Conservation (phyloP, 192 early-diverging fungal genomes). For the Paraglomus brasilianum region DNA sequence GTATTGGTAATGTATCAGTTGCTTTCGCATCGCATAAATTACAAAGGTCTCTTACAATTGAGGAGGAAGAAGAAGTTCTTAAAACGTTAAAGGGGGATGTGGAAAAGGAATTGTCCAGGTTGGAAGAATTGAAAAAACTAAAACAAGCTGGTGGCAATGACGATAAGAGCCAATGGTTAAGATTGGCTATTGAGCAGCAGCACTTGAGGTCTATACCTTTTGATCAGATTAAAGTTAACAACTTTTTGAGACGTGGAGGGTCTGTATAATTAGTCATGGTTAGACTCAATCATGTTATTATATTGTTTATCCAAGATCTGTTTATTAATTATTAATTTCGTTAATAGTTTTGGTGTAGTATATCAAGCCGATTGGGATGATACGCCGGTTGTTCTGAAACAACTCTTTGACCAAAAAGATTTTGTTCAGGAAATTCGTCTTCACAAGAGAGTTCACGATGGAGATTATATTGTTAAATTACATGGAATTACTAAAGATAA, state of each 20-base stretch:
- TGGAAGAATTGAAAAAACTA: slow-evolving; percentile 2
- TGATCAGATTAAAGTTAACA: slow-evolving; percentile 6
- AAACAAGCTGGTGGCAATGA: neutral
- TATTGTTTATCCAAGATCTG: neutral
- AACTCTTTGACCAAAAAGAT: neutral
- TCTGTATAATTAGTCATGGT: neutral
- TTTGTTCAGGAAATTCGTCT: slow-evolving; percentile 16
- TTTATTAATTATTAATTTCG: neutral
- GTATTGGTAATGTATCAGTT: neutral
- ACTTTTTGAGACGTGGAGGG: slow-evolving; percentile 7
- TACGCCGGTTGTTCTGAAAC: slow-evolving; percentile 5
- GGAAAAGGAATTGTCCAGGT: neutral
- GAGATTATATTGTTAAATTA: slow-evolving; percentile 46
- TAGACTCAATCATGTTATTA: neutral
- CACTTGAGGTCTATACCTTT: neutral
- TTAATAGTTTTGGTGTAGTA: slow-evolving; percentile 14
- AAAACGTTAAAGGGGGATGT: slow-evolving; percentile 2
- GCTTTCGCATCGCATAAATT: neutral
- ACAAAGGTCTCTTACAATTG: neutral
- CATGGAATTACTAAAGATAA: slow-evolving; percentile 45
- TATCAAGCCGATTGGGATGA: slow-evolving; percentile 13
- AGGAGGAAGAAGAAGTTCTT: slow-evolving; percentile 7
- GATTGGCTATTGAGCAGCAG: neutral
- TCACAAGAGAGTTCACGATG: slow-evolving; percentile 45
- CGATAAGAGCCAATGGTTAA: neutral